Evolutionary conservation across 2,329 filamentous ascomycete genomes (phyloP).

Genomic region (Cercospora zeina): DNA sequence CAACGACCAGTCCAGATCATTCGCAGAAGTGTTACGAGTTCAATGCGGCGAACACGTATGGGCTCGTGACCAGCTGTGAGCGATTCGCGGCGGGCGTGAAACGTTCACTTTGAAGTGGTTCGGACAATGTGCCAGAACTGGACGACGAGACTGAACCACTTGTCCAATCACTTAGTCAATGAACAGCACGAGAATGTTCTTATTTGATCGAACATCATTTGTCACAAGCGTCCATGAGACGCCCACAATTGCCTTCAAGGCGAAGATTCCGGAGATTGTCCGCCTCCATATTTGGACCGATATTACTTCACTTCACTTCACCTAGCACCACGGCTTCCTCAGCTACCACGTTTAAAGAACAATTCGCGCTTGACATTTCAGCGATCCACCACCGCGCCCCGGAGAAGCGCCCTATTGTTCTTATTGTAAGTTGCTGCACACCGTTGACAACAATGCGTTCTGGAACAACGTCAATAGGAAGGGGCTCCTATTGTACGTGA

Average conservation of each 20-base stretch:
- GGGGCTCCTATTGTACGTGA: conserved; percentile 4
- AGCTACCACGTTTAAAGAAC: not conserved
- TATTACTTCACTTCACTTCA: not conserved
- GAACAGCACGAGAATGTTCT: not conserved
- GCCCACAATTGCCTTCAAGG: not conserved
- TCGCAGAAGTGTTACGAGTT: conserved; percentile 42
- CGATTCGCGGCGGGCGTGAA: conserved; percentile 35
- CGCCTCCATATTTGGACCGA: not conserved
- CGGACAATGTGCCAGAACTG: conserved; percentile 24
- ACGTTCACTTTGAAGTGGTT: not conserved
- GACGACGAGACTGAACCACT: not conserved
- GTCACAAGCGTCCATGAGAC: not conserved
- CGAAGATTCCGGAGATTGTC: not conserved
- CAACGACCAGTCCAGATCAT: conserved; percentile 50
- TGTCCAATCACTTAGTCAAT: not conserved
- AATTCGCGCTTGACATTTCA: too few relatives aligned
- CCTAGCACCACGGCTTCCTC: not conserved
- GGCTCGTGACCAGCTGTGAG: conserved; percentile 38
- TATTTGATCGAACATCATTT: not conserved
- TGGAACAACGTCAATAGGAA: conserved; percentile 1
- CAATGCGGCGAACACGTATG: conserved; percentile 42
- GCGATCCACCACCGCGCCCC: not conserved
- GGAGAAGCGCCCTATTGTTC: not conserved
- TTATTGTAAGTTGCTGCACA: conserved; percentile 1
- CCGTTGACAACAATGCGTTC: not conserved